A percentile compares a stretch with the other conserved stretches of the same genome.
phyloP scores from a whole-genome alignment of 1,284 basidiomycete genomes.

The Sporisorium graminicola region DNA sequence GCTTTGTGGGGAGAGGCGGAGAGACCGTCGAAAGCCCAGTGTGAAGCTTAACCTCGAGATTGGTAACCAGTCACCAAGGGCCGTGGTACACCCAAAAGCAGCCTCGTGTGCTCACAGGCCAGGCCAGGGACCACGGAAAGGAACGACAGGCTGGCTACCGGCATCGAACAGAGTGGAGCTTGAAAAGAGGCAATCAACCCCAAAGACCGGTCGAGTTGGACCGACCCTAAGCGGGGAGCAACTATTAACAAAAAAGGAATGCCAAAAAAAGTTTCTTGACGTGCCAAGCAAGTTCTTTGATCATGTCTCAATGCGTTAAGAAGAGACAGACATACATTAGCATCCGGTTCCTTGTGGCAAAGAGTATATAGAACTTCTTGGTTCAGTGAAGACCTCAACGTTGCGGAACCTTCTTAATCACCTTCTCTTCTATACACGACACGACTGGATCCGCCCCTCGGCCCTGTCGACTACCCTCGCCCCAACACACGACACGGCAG shows the following conservation, averaged over 20 bases:
- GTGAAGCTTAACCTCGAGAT: background rate
- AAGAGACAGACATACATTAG: too few species aligned
- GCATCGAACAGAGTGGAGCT: background rate
- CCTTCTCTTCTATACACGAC: too few species aligned
- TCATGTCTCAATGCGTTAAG: too few species aligned
- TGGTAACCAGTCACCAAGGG: background rate
- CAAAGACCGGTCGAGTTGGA: conserved; percentile 8
- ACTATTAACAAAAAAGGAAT: background rate
- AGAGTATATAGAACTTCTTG: background rate
- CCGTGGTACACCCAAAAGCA: background rate
- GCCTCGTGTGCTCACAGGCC: too few species aligned
- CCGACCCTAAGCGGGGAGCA: background rate
- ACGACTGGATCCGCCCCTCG: too few species aligned
- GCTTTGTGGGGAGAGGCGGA: background rate
- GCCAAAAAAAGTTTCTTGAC: conserved; percentile 8
- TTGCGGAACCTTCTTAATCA: too few species aligned
- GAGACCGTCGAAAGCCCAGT: background rate
- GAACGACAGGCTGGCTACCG: background rate
- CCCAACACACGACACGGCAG: too few species aligned
- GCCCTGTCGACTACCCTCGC: too few species aligned
- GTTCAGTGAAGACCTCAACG: background rate
- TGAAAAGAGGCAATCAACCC: conserved; percentile 1
- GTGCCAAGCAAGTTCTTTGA: conserved; percentile 5
- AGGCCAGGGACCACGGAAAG: too few species aligned
- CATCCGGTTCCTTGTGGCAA: background rate